These are phyloP conservation scores for Sideroxylon spinosum DNA, from an alignment of 179 eudicot species.

Conservation along the genomic window DNA sequence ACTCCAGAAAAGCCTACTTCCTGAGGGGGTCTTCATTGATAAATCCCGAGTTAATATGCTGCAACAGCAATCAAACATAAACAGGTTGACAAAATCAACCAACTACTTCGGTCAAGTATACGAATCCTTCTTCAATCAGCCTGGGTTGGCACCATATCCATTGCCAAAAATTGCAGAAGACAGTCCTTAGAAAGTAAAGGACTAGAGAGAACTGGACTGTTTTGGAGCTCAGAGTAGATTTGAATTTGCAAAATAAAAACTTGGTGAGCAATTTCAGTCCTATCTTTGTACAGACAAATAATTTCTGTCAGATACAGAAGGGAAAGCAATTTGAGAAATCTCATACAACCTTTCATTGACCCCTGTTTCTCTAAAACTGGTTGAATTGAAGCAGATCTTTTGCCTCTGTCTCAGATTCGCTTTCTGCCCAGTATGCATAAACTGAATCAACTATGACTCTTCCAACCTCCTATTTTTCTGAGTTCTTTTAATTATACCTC, in stretches of 20 bases:
- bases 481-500: conserved; percentile 46
- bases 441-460: conserved; percentile 40
- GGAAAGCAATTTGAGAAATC: not conserved
- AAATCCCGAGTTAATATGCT: not conserved
- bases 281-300: not conserved
- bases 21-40: not conserved
- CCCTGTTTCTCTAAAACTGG: not conserved
- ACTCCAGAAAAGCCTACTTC: not conserved
- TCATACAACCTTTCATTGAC: not conserved
- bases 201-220: not conserved
- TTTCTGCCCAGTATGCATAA: conserved; percentile 39
- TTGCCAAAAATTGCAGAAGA: not conserved
- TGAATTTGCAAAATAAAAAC: not conserved
- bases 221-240: not conserved
- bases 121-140: not conserved
- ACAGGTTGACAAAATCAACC: not conserved
- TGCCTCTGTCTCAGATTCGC: conserved; percentile 48
- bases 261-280: too few species aligned
- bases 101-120: not conserved
- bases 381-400: conserved; percentile 4
- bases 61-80: not conserved
- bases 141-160: not conserved
- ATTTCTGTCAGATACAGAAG: not conserved
- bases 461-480: conserved; percentile 52
- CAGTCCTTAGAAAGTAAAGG: not conserved